Evolutionary conservation across 2,329 filamentous ascomycete species (phyloP).

Genomic region (Colletotrichum liaoningense): DNA sequence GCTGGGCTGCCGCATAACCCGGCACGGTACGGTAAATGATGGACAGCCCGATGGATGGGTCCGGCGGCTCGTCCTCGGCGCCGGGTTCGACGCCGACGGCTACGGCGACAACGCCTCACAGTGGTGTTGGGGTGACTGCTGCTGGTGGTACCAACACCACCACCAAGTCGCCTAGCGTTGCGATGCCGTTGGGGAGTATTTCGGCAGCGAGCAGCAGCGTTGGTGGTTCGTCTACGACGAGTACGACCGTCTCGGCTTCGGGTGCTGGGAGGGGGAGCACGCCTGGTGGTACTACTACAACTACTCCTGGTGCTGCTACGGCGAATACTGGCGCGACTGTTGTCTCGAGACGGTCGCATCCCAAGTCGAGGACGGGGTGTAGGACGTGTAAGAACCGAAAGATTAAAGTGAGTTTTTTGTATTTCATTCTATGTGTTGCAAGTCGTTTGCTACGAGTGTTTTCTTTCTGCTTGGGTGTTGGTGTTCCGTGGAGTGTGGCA

Average conservation of each 20-base stretch:
- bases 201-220: background rate
- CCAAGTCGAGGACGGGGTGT: constrained; percentile 65
- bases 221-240: constrained; percentile 18
- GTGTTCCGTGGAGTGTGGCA: background rate
- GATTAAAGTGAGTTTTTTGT: constrained; percentile 51
- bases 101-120: constrained; percentile 21
- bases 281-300: background rate
- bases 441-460: background rate
- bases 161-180: background rate
- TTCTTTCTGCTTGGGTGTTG: background rate
- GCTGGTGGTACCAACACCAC: background rate
- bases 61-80: constrained; percentile 29
- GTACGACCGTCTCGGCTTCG: constrained; percentile 11
- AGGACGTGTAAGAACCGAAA: constrained; percentile 66
- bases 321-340: constrained; percentile 11
- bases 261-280: background rate
- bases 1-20: too few relatives aligned
- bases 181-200: background rate
- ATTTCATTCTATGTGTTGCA: background rate
- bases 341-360: constrained; percentile 62
- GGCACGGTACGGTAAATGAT: background rate
- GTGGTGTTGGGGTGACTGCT: background rate
- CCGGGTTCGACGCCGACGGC: constrained; percentile 32
- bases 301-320: background rate
- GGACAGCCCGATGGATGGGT: constrained; percentile 35